phyloP scores from a whole-genome alignment of 2,329 filamentous ascomycete species.

The Bipolaris sorokiniana region DNA sequence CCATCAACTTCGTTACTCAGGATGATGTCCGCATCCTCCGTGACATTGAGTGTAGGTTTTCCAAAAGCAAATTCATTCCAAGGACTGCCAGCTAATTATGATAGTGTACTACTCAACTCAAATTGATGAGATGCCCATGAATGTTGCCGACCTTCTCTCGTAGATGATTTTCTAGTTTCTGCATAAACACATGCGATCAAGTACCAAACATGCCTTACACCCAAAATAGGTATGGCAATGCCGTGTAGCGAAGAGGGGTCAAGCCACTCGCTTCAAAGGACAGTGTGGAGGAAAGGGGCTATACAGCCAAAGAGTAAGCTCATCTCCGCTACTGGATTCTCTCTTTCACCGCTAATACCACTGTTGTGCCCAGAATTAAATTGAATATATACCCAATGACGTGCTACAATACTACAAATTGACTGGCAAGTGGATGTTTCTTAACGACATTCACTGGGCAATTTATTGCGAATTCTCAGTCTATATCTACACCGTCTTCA shows the following conservation, averaged over 20 bases:
- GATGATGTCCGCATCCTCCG: conserved; percentile 97
- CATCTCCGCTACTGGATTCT: neutral
- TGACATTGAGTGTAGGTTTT: conserved; percentile 83
- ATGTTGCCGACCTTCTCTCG: conserved; percentile 58
- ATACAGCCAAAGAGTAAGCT: conserved; percentile 40
- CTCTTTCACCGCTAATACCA: conserved; percentile 4
- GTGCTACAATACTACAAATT: conserved; percentile 1
- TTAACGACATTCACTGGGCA: neutral
- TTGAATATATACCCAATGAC: conserved; percentile 9
- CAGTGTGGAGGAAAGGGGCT: conserved; percentile 46
- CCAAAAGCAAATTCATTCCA: neutral
- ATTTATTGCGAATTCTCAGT: neutral
- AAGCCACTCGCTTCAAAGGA: conserved; percentile 28
- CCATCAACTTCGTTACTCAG: conserved; percentile 99
- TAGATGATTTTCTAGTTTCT: conserved; percentile 16
- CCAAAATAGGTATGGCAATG: neutral
- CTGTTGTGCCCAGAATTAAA: conserved; percentile 12
- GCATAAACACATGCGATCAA: neutral
- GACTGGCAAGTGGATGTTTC: neutral
- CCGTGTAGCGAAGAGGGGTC: conserved; percentile 1
- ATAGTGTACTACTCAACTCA: conserved; percentile 92
- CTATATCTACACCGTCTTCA: too few species aligned
- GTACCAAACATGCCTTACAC: neutral
- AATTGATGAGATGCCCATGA: conserved; percentile 99
- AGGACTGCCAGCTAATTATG: conserved; percentile 41